Conservation (phyloP, 139 green algal genomes). For the Ulvella scutata region DNA sequence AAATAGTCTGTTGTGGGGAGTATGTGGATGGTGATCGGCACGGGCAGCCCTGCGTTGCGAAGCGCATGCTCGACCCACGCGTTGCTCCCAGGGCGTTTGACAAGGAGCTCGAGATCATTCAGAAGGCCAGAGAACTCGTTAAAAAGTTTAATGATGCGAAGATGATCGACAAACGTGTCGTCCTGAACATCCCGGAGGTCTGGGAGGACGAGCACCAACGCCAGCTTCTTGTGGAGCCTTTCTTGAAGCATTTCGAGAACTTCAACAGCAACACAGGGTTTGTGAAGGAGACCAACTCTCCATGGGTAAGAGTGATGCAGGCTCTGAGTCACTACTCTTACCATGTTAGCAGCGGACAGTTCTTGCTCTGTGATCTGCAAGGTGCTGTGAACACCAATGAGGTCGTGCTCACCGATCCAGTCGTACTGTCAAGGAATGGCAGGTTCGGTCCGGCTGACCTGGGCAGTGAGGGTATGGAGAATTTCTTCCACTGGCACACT, state of each 20-base stretch:
- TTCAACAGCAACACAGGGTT: slow-evolving; percentile 11
- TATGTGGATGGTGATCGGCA: not conserved
- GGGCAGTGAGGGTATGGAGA: slow-evolving; percentile 5
- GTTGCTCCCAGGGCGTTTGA: not conserved
- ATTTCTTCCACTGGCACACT: slow-evolving; percentile 5
- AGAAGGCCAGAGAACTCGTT: slow-evolving; percentile 6
- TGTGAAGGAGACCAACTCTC: not conserved
- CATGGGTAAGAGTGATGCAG: slow-evolving; percentile 5
- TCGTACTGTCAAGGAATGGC: slow-evolving; percentile 8
- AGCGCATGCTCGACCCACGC: no score
- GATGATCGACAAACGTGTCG: not conserved
- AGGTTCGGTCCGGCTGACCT: slow-evolving; percentile 9
- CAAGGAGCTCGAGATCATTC: not conserved
- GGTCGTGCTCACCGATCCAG: slow-evolving; percentile 7
- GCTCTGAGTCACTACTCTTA: slow-evolving; percentile 16
- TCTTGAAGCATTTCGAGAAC: slow-evolving; percentile 9
- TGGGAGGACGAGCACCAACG: not conserved
- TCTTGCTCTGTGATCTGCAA: slow-evolving; percentile 14
- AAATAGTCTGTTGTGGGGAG: not conserved
- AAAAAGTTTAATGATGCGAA: not conserved
- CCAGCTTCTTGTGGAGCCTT: slow-evolving; percentile 6
- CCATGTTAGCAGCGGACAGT: slow-evolving; percentile 1
- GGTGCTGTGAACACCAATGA: not conserved
- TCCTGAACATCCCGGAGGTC: slow-evolving; percentile 2
- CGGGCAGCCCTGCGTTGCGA: not conserved